Base-by-base conservation (phyloP, 2,329 filamentous ascomycete genomes). In the Fonsecaea multimorphosa region DNA sequence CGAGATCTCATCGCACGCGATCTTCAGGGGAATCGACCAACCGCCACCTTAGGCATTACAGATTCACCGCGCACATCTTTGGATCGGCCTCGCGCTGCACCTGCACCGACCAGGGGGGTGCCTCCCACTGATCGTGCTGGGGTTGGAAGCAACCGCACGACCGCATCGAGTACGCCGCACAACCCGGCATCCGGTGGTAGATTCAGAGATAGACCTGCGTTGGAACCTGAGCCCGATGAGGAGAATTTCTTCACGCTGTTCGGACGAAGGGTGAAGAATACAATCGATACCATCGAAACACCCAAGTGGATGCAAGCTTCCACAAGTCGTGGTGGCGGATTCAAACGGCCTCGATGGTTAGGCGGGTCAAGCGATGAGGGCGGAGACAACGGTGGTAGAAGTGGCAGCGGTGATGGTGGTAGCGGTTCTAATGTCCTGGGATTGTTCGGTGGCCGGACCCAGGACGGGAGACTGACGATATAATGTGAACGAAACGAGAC, bases 1-100 rank as follows among this genome's bases (percentile, higher is more conserved):
- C 86, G 92, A 58, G 90, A 93, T 57, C 85, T 99, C 31, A 96
- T 99, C 68, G 92, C 97, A 69, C 87, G 92, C 31, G 95, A 98
- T 75, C 78, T 93, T 7, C 87, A 89, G 56, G 64, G 71, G n/a
- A 62, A 68, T 66, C 89, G 90, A 14, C 85, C 80, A 22, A 44
- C 58, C 1, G 58, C 16, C 72, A 85, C 74, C 53, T 74, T 80
- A 57, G 81, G 79, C 1, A 75, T 79, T 67, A 46, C 63, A 5
- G 67, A 67, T 34, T 66, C 68, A 6, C 73, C 68, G 72, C 68
- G 67, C 73, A 71, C 65, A 70, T 71, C 70, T 74, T 60, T 74
- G 74, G 53, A 73, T 73, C 52, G 63, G 46, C 64, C 57, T n/a
- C 72, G 73, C 6, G 72, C 73, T 3, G 74, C 73, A 12, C 77